A percentile compares a stretch with the other conserved stretches of the same genome.
These are phyloP conservation scores for Mrakia frigida DNA, from an alignment of 768 basidiomycete genomes.

Conservation along the genomic window DNA sequence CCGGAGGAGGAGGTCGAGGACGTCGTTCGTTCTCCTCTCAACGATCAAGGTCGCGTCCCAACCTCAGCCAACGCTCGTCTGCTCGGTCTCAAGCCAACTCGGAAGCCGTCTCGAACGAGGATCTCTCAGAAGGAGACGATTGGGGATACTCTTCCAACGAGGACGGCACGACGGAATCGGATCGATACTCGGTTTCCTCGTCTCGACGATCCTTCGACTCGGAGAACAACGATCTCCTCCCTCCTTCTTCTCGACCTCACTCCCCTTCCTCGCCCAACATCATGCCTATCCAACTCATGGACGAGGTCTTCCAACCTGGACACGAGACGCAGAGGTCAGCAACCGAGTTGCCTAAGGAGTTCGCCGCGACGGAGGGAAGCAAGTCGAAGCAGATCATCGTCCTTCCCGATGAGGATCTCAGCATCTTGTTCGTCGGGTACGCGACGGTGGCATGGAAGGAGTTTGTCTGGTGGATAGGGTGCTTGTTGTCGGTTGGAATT, in stretches of 20 bases:
- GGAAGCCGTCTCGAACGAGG: slow-evolving; percentile 33
- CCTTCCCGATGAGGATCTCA: slow-evolving; percentile 82
- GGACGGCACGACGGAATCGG: slow-evolving; percentile 53
- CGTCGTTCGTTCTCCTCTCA: slow-evolving; percentile 34
- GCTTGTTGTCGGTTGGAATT: slow-evolving; percentile 63
- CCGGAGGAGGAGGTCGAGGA: slow-evolving; percentile 28
- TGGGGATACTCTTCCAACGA: slow-evolving; percentile 92
- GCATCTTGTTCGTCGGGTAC: slow-evolving; percentile 80
- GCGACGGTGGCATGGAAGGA: slow-evolving; percentile 60
- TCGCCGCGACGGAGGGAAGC: slow-evolving; percentile 37
- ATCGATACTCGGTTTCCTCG: slow-evolving; percentile 34
- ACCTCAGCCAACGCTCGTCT: slow-evolving; percentile 20
- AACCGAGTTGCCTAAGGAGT: slow-evolving; percentile 29
- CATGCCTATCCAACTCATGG: slow-evolving; percentile 25
- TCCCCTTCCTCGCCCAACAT: slow-evolving; percentile 38
- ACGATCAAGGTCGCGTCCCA: slow-evolving; percentile 34
- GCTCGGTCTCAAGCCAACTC: slow-evolving; percentile 33
- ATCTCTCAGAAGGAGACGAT: slow-evolving; percentile 46
- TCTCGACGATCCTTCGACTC: slow-evolving; percentile 29
- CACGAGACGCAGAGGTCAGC: slow-evolving; percentile 34
- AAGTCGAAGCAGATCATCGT: slow-evolving; percentile 67
- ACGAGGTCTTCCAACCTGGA: slow-evolving; percentile 22
- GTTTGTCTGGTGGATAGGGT: slow-evolving; percentile 65
- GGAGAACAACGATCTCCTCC: slow-evolving; percentile 43
- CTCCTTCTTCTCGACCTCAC: slow-evolving; percentile 41